phyloP scores from a whole-genome alignment of 768 basidiomycete species.

The Pholiota conissans region DNA sequence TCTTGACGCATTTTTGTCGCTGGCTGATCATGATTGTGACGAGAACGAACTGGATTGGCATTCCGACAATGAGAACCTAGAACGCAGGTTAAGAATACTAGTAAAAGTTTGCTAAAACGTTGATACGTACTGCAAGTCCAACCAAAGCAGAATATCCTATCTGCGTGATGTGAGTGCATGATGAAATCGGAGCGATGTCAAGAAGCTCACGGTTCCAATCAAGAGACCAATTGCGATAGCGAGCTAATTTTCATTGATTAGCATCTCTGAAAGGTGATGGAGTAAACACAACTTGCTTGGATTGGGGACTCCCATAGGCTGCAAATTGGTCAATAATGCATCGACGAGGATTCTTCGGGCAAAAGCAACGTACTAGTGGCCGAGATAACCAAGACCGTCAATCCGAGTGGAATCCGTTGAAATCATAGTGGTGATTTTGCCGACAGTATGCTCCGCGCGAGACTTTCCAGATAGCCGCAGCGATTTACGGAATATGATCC shows the following conservation, averaged over 20 bases:
- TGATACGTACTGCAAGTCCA: constrained; percentile 41
- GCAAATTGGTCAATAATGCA: background rate
- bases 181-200: background rate
- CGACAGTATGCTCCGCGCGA: constrained; percentile 57
- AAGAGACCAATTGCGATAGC: constrained; percentile 61
- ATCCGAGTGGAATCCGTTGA: constrained; percentile 61
- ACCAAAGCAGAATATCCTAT: constrained; percentile 73
- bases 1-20: constrained; percentile 54
- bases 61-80: constrained; percentile 11
- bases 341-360: background rate
- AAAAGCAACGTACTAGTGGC: constrained; percentile 35
- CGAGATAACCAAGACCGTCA: constrained; percentile 46
- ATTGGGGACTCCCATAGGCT: constrained; percentile 65
- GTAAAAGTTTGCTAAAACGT: constrained; percentile 7
- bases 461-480: constrained; percentile 64
- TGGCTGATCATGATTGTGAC: constrained; percentile 51
- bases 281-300: constrained; percentile 33
- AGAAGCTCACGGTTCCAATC: constrained; percentile 49
- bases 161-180: constrained; percentile 23
- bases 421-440: constrained; percentile 71
- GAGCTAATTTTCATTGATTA: constrained; percentile 32
- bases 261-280: background rate
- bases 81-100: background rate
- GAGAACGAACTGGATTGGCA: constrained; percentile 41
- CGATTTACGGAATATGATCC: constrained; percentile 62